phyloP scores from a whole-genome alignment of 2,329 filamentous ascomycete genomes.

The Epicoccum nigrum region DNA sequence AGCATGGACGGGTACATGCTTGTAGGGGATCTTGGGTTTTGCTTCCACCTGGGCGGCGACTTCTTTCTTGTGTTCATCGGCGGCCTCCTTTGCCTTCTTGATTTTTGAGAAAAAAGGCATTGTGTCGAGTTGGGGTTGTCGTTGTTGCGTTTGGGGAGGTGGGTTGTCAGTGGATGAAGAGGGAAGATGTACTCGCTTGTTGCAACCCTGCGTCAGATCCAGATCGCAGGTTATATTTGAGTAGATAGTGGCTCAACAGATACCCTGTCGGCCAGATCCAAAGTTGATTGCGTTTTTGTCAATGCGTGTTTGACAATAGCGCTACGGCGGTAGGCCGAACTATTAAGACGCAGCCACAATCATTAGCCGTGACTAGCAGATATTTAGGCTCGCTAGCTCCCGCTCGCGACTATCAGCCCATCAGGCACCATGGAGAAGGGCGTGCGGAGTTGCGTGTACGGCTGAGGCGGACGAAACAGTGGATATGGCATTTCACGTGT shows the following conservation, averaged over 20 bases:
- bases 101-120: slow-evolving; percentile 45
- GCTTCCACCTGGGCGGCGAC: slow-evolving; percentile 18
- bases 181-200: neutral
- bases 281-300: slow-evolving; percentile 18
- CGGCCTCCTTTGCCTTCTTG: slow-evolving; percentile 41
- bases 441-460: neutral
- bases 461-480: slow-evolving; percentile 9
- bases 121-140: neutral
- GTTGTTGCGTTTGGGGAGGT: neutral
- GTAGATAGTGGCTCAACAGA: slow-evolving; percentile 16
- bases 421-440: slow-evolving; percentile 8
- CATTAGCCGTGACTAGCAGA: slow-evolving; percentile 14
- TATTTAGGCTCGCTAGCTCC: slow-evolving; percentile 13
- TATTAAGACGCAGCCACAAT: slow-evolving; percentile 18
- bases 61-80: slow-evolving; percentile 32
- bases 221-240: slow-evolving; percentile 12
- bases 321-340: slow-evolving; percentile 15
- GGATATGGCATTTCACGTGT: slow-evolving; percentile 3
- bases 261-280: slow-evolving; percentile 5
- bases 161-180: neutral
- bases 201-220: slow-evolving; percentile 1
- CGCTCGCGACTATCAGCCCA: slow-evolving; percentile 16
- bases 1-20: slow-evolving; percentile 37
- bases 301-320: slow-evolving; percentile 17
- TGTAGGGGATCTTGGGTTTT: slow-evolving; percentile 30